Evolutionary conservation across 257 asterid species (phyloP).

Genomic region (Solanum appendiculatum): DNA sequence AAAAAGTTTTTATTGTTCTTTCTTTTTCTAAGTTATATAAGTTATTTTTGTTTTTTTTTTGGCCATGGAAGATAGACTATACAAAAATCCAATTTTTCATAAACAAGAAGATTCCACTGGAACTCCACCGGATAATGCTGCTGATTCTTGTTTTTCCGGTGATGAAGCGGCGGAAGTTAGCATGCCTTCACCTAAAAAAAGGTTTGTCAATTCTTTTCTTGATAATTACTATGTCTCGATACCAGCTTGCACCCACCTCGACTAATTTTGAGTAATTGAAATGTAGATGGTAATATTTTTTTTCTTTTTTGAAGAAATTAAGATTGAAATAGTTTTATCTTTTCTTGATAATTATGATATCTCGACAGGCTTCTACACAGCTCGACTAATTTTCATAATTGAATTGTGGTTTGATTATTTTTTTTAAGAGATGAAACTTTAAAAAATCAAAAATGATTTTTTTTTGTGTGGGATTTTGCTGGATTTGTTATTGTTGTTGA

Average conservation of each 20-base stretch:
- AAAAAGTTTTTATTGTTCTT: neutral
- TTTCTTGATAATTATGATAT: no score
- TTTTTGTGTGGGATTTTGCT: no score
- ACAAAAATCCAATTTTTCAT: constrained; percentile 7
- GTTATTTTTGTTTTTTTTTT: neutral
- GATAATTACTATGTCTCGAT: neutral
- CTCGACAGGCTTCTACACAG: no score
- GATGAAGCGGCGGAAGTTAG: constrained; percentile 43
- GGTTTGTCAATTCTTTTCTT: constrained; percentile 17
- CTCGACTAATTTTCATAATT: no score
- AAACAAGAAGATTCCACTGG: constrained; percentile 29
- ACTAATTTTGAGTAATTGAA: neutral
- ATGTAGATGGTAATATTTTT: neutral
- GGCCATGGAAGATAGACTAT: constrained; percentile 24
- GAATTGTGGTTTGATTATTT: no score
- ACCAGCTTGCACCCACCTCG: neutral
- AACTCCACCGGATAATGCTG: constrained; percentile 34
- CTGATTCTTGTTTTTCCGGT: constrained; percentile 40
- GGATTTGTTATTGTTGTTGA: no score
- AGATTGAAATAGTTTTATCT: no score
- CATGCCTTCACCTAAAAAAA: constrained; percentile 51
- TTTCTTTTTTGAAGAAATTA: neutral
- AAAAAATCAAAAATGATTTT: neutral
- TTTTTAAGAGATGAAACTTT: neutral
- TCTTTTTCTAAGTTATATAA: neutral